Percentiles rank a stretch among this genome's conserved stretches.
phyloP scores from a whole-genome alignment of 768 basidiomycete genomes.

The Leccinum olivaceopallidum region DNA sequence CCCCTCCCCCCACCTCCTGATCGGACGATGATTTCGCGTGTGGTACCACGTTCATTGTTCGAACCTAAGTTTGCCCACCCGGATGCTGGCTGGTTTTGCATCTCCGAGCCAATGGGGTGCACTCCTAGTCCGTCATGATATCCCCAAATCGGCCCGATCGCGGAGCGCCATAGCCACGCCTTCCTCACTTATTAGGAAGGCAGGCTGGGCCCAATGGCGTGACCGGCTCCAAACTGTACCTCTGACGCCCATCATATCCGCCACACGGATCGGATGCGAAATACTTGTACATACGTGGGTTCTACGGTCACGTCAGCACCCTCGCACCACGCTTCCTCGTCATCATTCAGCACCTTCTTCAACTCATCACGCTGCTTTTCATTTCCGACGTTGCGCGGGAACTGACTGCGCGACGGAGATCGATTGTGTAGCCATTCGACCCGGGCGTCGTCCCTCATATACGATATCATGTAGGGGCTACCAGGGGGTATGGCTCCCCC shows the following conservation, averaged over 20 bases:
- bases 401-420: conserved; percentile 4
- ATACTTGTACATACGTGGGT: not conserved
- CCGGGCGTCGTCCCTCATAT: conserved; percentile 1
- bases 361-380: conserved; percentile 9
- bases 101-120: conserved; percentile 1
- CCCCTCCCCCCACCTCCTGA: not conserved
- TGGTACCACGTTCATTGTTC: conserved; percentile 2
- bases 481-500: conserved; percentile 12
- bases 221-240: not conserved
- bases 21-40: not conserved
- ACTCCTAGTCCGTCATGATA: not conserved
- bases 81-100: not conserved
- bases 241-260: not conserved
- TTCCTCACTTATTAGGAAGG: not conserved
- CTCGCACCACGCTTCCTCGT: not conserved
- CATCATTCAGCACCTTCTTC: conserved; percentile 2
- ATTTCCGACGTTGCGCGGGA: conserved; percentile 22
- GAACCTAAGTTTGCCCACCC: conserved; percentile 11
- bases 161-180: not conserved
- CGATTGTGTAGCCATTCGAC: not conserved
- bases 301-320: not conserved
- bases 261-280: not conserved
- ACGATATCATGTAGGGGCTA: conserved; percentile 11
- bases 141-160: not conserved
- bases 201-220: not conserved